Base-by-base conservation (phyloP, 1,284 basidiomycete species). In the Ceratobasidium sp. region DNA sequence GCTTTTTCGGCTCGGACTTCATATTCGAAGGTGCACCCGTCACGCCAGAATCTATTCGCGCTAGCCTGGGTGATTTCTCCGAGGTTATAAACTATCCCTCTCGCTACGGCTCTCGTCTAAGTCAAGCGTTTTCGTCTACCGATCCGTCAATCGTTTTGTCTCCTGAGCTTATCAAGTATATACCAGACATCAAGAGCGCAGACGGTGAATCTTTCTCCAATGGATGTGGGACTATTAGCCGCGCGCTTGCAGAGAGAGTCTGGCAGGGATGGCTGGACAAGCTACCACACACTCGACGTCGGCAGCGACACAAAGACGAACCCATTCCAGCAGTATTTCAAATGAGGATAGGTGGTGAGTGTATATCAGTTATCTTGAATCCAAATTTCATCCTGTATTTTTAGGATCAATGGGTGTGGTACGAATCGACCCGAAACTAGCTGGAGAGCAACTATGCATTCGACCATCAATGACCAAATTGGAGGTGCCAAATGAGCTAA, bases 401-500 rank as follows among this genome's bases (percentile, higher is more conserved):
- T 65, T 68, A 68, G 57, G 78, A 33, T 50, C 56, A 83, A 94
- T 94, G 83, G 93, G 93, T 0, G 90, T 95, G 71, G 90, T 94
- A 0, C 88, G 86, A 28, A 87, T 94, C n/a, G 92, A 95, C 81
- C 82, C 85, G 48, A 83, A 85, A 56, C 85, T 94, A 3, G 50
- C 66, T 13, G 44, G 84, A 86, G 75, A 67, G 85, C 86, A 15
- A 87, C 91, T 95, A 88, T 86, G 89, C 33, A 81, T 94, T 20
- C 87, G 94, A n/a, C 85, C 87, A 1, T 93, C 91, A 0, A 94
- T 95, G 93, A 87, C 87, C 69, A 96, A 96, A 81, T 96, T 95
- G 80, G 84, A 88, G 1, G 88, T 87, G 1, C 66, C 87, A 83
- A 0, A 84, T 85, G 10, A 82, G 87, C 28, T 74, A 78, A 0